Percentiles rank a stretch among this genome's conserved stretches.
These are phyloP conservation scores for Zalaria obscura DNA, from an alignment of 2,329 filamentous ascomycete genomes.

Conservation along the genomic window DNA sequence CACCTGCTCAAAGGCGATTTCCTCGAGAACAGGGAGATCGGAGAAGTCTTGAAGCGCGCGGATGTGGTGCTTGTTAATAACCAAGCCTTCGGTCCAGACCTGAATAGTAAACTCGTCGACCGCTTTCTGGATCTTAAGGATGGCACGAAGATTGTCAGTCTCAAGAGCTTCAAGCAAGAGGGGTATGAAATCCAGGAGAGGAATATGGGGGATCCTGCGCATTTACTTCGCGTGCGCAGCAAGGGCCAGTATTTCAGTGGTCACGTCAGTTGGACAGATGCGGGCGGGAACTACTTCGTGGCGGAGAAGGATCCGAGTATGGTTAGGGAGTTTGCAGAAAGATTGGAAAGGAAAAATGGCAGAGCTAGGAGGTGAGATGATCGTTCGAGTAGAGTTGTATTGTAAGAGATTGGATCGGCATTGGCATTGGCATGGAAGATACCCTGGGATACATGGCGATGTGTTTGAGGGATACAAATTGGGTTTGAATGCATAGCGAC, in stretches of 20 bases:
- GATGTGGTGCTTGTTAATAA: slow-evolving; percentile 98
- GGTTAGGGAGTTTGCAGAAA: background rate
- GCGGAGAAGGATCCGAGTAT: slow-evolving; percentile 56
- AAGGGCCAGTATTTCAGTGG: slow-evolving; percentile 53
- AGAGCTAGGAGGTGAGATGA: too few relatives aligned
- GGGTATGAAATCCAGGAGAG: slow-evolving; percentile 59
- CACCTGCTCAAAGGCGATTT: slow-evolving; percentile 75
- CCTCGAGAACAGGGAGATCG: slow-evolving; percentile 55
- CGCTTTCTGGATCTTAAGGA: slow-evolving; percentile 90
- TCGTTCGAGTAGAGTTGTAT: too few relatives aligned
- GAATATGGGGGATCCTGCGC: slow-evolving; percentile 68
- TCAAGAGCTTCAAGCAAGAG: slow-evolving; percentile 80
- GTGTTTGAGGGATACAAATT: too few relatives aligned
- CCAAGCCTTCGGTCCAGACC: slow-evolving; percentile 77
- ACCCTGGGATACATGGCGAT: too few relatives aligned
- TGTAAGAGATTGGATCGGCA: too few relatives aligned
- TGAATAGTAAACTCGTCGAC: slow-evolving; percentile 73
- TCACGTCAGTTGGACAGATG: slow-evolving; percentile 80
- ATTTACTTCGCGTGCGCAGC: slow-evolving; percentile 63
- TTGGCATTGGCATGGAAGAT: too few relatives aligned
- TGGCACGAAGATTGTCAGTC: slow-evolving; percentile 76
- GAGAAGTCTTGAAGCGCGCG: slow-evolving; percentile 61
- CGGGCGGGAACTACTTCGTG: slow-evolving; percentile 75
- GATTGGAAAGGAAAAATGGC: too few relatives aligned
- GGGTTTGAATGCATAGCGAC: too few relatives aligned